Conservation (phyloP, 2,329 filamentous ascomycete genomes). For the Esteya vermicola region DNA sequence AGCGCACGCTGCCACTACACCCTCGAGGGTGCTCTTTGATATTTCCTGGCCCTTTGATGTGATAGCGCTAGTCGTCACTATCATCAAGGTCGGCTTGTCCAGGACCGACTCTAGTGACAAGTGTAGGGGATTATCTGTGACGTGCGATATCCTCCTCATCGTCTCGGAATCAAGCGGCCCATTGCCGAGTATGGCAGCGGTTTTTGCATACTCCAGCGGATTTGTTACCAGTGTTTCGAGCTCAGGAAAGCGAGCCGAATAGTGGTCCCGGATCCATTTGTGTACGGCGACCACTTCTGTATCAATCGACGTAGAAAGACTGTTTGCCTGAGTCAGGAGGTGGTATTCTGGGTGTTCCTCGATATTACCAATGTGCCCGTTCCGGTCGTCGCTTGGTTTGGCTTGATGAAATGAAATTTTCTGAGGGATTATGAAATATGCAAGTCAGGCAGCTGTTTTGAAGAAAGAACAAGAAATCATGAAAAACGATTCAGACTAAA, state of each 20-base stretch:
- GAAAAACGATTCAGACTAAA: constrained; percentile 37
- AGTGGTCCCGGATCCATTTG: constrained; percentile 93
- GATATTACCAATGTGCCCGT: constrained; percentile 61
- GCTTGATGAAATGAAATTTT: constrained; percentile 69
- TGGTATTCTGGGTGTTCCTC: constrained; percentile 89
- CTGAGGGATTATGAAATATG: constrained; percentile 40
- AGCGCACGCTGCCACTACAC: constrained; percentile 65
- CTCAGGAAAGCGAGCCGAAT: constrained; percentile 85
- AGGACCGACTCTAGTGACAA: constrained; percentile 66
- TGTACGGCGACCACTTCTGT: constrained; percentile 86
- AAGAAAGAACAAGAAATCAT: constrained; percentile 27
- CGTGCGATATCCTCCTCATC: constrained; percentile 66
- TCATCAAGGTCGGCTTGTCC: constrained; percentile 84
- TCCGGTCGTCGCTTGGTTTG: constrained; percentile 47
- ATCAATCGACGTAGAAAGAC: constrained; percentile 81
- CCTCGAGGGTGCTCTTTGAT: constrained; percentile 56
- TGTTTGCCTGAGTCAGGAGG: constrained; percentile 77
- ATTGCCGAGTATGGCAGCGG: constrained; percentile 85
- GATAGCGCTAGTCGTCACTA: constrained; percentile 87
- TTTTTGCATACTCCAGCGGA: constrained; percentile 88
- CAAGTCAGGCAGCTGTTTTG: constrained; percentile 49
- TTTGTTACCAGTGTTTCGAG: constrained; percentile 82
- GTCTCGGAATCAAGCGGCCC: constrained; percentile 69
- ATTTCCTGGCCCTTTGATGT: constrained; percentile 74
- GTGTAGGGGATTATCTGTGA: constrained; percentile 64